Evolutionary conservation across 495 filamentous ascomycete genomes (phyloP), one percentile per base, ranked within the genome.

Genomic region (Pseudevernia furfuracea): DNA sequence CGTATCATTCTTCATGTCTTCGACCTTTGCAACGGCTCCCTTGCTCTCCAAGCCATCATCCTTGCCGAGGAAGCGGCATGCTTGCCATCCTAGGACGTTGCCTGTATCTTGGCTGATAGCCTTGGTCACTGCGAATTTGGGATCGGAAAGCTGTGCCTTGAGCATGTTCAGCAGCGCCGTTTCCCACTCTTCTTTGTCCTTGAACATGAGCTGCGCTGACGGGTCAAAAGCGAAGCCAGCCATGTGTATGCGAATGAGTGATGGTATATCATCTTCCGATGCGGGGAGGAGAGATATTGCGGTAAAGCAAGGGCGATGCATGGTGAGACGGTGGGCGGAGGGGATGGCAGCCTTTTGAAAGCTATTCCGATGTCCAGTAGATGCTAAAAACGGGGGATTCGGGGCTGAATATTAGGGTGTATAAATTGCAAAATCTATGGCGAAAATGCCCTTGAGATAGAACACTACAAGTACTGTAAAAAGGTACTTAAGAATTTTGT

Each of bases 11-110:
- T 37, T 30, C 12, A 34, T 34, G 8, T 12, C 28, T 23, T 52
- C 25, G 49, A 53, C 23, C 15, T 11, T 11, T 25, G 38, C 21
- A n/a, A 43, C 21, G 39, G 11, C 58, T 32, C 21, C 58, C 37
- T 41, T 36, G 58, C 41, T 46, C 12, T 9, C n/a, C 19, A 44
- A 30, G 39, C 32, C 23, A 36, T 63, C 34, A 10, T 37, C 34
- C 10, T 56, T 41, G 44, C 30, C 34, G 21, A 63, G n/a, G 44
- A 23, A 63, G 10, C 17, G 34, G 34, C 34, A 57, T 17, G 34
- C 48, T 43, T 37, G 36, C 49, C 36, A 63, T 53, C 61, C 61
- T 4, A 63, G 38, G 44, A 63, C 32, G 21, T 57, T 38, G 61
- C 48, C 61, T 41, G 48, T 63, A 19, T 28, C 41, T 38, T 53